Base-by-base conservation (phyloP, 805 yeast species). In the Saccharomycopsis babjevae region DNA sequence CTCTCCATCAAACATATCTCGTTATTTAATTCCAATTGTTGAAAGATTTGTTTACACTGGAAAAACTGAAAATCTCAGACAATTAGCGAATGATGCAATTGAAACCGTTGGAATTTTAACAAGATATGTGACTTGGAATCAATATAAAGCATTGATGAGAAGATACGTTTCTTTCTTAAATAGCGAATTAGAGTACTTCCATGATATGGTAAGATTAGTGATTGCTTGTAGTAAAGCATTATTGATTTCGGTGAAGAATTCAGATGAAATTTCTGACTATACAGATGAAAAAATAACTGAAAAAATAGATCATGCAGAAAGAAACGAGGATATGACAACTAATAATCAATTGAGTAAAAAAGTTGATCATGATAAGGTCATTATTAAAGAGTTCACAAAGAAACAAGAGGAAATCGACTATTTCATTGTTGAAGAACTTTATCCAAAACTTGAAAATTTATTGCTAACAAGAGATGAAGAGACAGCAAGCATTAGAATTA, bases 11-110 rank as follows among this genome's bases (percentile, higher is more conserved):
- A 85, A 83, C 66, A 82, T 93, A 59, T 79, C 96, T 0, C 94
- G 89, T 68, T 91, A 86, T 69, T 68, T 94, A 52, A 73, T 94
- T 60, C 98, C 99, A 4, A 81, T 92, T 65, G 78, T 92, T 62
- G 98, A 94, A 74, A 84, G 83, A 64, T 90, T 85, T 72, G 90
- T 88, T 1, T 79, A 77, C 62, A 78, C 83, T 63, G 72, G 76
- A 1, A 83, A 79, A 42, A 42, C 38, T 16, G 89, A 85, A 46
- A 84, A 81, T 65, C 74, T 77, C 60, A 77, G 86, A 68, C 83
- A 83, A 66, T 73, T 88, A 62, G 77, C 86, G 30, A 81, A 84
- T 70, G 94, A 86, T 64, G 78, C 96, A 0, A 75, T 88, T 71
- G 73, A 73, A 2, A 76, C 90, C 0, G 81, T 92, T 62, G 84